Evolutionary conservation across 129 eudicot species (phyloP).

Genomic region (Rutidosis leptorrhynchoides): DNA sequence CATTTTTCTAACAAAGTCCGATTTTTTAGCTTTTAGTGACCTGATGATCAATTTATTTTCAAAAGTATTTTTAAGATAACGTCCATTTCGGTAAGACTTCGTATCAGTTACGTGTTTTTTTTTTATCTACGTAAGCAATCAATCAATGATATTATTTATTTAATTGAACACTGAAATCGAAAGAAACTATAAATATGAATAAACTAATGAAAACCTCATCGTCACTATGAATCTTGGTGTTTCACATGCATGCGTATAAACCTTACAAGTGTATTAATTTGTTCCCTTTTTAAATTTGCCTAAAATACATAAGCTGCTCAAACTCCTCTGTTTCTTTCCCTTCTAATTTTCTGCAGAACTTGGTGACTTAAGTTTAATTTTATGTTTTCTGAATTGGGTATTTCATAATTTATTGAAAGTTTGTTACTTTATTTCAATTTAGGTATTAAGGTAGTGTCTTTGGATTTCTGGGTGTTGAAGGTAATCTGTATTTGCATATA

Average conservation of each 20-base stretch:
- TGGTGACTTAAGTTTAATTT: neutral
- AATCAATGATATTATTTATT: constrained; percentile 10
- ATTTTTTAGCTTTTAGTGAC: too few species aligned
- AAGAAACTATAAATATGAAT: neutral
- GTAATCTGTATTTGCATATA: constrained; percentile 3
- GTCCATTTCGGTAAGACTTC: neutral
- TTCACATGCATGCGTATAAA: constrained; percentile 56
- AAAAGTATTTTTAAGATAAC: too few species aligned
- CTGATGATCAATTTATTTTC: too few species aligned
- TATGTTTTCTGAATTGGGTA: constrained; percentile 13
- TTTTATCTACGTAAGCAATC: constrained; percentile 28
- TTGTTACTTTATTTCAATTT: neutral
- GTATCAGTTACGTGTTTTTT: constrained; percentile 13
- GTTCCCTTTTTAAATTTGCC: constrained; percentile 9
- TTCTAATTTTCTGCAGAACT: neutral
- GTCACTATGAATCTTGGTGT: constrained; percentile 24
- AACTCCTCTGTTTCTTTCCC: constrained; percentile 17
- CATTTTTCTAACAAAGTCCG: too few species aligned
- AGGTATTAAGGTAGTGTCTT: constrained; percentile 1
- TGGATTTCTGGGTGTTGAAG: constrained; percentile 4
- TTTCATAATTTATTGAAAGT: constrained; percentile 12
- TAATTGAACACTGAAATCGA: neutral
- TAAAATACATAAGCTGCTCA: constrained; percentile 25
- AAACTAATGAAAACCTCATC: constrained; percentile 11
- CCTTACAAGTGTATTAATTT: constrained; percentile 47